Evolutionary conservation across 1,139 yeast species (phyloP).

Genomic region (Yamadazyma spencermartinsiae): DNA sequence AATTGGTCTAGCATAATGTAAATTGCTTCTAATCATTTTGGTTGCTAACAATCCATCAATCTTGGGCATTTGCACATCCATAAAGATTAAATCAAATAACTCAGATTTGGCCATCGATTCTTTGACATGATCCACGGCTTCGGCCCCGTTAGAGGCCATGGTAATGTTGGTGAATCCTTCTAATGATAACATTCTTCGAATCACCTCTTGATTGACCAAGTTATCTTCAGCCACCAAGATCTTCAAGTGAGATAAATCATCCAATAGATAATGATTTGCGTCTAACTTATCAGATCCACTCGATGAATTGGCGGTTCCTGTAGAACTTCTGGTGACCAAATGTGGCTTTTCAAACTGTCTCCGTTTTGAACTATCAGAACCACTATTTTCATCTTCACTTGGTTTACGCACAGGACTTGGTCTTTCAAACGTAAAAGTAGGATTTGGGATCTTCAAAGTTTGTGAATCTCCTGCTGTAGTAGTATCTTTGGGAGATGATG

Average conservation of each 20-base stretch:
- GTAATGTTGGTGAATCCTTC: slow-evolving; percentile 75
- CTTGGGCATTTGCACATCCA: slow-evolving; percentile 98
- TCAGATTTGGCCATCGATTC: slow-evolving; percentile 43
- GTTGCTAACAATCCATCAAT: slow-evolving; percentile 88
- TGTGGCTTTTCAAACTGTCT: slow-evolving; percentile 43
- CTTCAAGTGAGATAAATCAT: slow-evolving; percentile 40
- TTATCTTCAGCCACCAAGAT: slow-evolving; percentile 96
- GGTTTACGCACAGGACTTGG: slow-evolving; percentile 5
- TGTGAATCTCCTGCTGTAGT: neutral
- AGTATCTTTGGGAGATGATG: slow-evolving; percentile 6
- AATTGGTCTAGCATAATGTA: slow-evolving; percentile 70
- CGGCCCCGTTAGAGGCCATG: slow-evolving; percentile 87
- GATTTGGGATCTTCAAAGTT: slow-evolving; percentile 4
- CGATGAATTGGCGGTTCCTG: slow-evolving; percentile 56
- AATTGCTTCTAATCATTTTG: slow-evolving; percentile 61
- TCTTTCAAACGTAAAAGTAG: slow-evolving; percentile 6
- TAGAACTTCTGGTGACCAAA: slow-evolving; percentile 49
- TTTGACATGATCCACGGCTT: slow-evolving; percentile 68
- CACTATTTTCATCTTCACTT: slow-evolving; percentile 1
- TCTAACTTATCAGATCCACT: slow-evolving; percentile 22
- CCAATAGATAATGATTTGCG: slow-evolving; percentile 21
- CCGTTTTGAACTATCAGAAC: slow-evolving; percentile 3
- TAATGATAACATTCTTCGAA: slow-evolving; percentile 74
- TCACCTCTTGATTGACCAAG: slow-evolving; percentile 86
- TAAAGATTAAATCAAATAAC: slow-evolving; percentile 71